phyloP scores from a whole-genome alignment of 177 flowering plant species.

The Vitis hybrid region DNA sequence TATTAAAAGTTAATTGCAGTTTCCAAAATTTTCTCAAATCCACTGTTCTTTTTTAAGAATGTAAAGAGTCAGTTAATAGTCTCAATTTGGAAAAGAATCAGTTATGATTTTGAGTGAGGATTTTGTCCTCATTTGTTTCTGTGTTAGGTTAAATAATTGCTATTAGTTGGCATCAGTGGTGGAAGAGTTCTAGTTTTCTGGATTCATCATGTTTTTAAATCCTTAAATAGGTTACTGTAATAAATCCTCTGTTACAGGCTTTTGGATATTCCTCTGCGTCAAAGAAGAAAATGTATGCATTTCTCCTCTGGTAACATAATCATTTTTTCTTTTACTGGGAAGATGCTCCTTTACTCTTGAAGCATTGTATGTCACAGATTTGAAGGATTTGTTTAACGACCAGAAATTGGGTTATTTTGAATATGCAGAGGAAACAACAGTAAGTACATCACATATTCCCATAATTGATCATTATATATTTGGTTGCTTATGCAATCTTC shows the following conservation, averaged over 20 bases:
- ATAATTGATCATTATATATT: not conserved
- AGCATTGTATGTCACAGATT: slow-evolving; percentile 39
- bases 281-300: slow-evolving; percentile 69
- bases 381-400: slow-evolving; percentile 60
- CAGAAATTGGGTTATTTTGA: slow-evolving; percentile 68
- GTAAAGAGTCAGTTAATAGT: too few relatives aligned
- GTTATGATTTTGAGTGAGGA: too few relatives aligned
- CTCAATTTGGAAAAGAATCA: too few relatives aligned
- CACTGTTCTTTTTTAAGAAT: too few relatives aligned
- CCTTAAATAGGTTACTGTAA: not conserved
- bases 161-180: not conserved
- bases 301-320: not conserved
- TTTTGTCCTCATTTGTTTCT: not conserved
- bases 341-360: not conserved
- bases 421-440: slow-evolving; percentile 78
- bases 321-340: not conserved
- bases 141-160: not conserved
- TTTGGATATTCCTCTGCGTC: slow-evolving; percentile 61
- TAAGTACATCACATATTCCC: slow-evolving; percentile 28
- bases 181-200: not conserved
- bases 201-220: not conserved
- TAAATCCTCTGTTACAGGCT: slow-evolving; percentile 53
- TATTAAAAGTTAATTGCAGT: too few relatives aligned
- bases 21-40: too few relatives aligned
- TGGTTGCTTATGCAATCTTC: not conserved